Base-by-base conservation (phyloP, 345 rosid genomes). In the Acer saccharum region DNA sequence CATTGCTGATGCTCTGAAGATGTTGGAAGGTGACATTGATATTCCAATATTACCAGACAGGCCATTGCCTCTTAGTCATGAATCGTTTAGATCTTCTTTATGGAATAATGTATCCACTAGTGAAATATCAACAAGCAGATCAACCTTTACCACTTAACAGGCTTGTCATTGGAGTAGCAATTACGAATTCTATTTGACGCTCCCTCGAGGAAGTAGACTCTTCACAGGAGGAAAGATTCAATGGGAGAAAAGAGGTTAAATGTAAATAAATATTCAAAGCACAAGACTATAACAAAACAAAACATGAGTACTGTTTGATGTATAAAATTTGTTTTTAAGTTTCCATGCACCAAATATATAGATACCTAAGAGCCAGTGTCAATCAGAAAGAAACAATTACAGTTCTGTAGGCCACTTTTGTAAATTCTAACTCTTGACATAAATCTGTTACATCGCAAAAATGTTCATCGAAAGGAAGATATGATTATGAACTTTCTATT, bases 1-100 rank as follows among this genome's bases (percentile, higher is more conserved):
- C 61, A 89, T 87, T 50, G 84, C 81, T 4, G 86, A 86, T 57
- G 92, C 92, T 44, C 62, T 88, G 27, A 90, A 72, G 72, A 90
- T 90, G 91, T 58, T 88, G 29, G 91, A 89, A 41, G 92, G 92
- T 13, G 94, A 89, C 23, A 83, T 89, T 32, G 94, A 87, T 48
- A 87, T 90, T 7, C 91, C 94, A 6, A 82, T 29, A 46, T 81
- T 90, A 73, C 94, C 91, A 12, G 92, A 89, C 10, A 77, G 94
- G 82, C 92, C 94, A 44, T 72, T 84, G 86, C 94, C 94, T 0
- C 85, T 89, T 0, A 17, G 87, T 57, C 92, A 87, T 13, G 90
- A 88, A 69, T 83, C 92, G 0, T 87, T 79, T 54, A 76, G 77
- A 77, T 27, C 70, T 27, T 77, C 87, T 55, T 76, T 76, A 43